Percentiles rank a stretch among this genome's conserved stretches.
Evolutionary conservation across 2,329 filamentous ascomycete genomes (phyloP).

Genomic region (Ophiostoma pallidulum): DNA sequence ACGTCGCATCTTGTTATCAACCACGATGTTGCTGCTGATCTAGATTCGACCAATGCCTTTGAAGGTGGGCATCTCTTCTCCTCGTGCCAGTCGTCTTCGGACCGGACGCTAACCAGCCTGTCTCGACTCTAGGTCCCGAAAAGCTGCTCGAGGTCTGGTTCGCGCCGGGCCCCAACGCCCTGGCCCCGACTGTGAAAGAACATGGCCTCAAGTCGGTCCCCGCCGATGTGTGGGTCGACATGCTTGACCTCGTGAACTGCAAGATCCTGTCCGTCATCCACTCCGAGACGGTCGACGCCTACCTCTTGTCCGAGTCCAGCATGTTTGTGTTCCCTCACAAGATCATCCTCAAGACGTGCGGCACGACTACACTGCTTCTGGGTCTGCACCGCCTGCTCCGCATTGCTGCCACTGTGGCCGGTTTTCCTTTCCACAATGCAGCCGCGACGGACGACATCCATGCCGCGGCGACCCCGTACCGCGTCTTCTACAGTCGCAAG

Average conservation of each 20-base stretch:
- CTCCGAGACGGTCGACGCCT: constrained; percentile 90
- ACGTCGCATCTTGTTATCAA: constrained; percentile 94
- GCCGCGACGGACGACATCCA: constrained; percentile 55
- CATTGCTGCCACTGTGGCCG: constrained; percentile 77
- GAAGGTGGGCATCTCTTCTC: constrained; percentile 57
- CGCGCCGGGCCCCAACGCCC: constrained; percentile 62
- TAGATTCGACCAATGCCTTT: constrained; percentile 93
- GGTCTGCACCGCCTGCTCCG: constrained; percentile 86
- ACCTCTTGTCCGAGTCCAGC: constrained; percentile 95
- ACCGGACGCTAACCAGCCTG: background rate
- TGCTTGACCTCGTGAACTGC: constrained; percentile 98
- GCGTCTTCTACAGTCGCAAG: constrained; percentile 98
- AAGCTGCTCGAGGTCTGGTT: constrained; percentile 99
- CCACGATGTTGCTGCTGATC: constrained; percentile 81
- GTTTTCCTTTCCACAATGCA: constrained; percentile 75
- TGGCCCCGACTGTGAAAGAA: constrained; percentile 61
- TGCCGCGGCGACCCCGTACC: constrained; percentile 77
- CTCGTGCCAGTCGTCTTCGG: background rate
- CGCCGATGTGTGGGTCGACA: constrained; percentile 80
- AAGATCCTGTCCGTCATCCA: constrained; percentile 91
- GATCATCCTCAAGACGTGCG: constrained; percentile 95
- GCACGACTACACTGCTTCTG: constrained; percentile 85
- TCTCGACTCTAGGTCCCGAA: constrained; percentile 58
- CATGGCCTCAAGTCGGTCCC: constrained; percentile 79
- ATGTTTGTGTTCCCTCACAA: constrained; percentile 99